phyloP scores from a whole-genome alignment of 805 yeast species.

The Hanseniaspora taiwanica region DNA sequence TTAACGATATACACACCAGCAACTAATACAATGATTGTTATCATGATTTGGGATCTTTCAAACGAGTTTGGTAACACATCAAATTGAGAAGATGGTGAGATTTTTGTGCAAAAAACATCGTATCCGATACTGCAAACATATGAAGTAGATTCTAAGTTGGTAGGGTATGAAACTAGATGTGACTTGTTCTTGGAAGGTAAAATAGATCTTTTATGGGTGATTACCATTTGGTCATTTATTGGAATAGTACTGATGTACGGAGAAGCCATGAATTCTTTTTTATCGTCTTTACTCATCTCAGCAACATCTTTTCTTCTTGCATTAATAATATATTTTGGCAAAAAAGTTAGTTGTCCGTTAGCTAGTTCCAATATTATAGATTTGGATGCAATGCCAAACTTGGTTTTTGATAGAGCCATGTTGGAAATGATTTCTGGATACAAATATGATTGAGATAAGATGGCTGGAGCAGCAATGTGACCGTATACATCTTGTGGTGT shows the following conservation, averaged over 20 bases:
- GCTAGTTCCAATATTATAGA: slow-evolving; percentile 46
- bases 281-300: slow-evolving; percentile 37
- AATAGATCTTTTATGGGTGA: slow-evolving; percentile 40
- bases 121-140: slow-evolving; percentile 50
- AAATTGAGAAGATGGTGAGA: slow-evolving; percentile 73
- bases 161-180: slow-evolving; percentile 34
- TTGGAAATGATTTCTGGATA: slow-evolving; percentile 45
- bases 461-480: slow-evolving; percentile 3
- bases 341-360: slow-evolving; percentile 46
- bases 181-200: slow-evolving; percentile 16
- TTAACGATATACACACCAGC: slow-evolving; percentile 34
- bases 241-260: slow-evolving; percentile 56
- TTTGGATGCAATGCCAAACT: slow-evolving; percentile 55
- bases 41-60: slow-evolving; percentile 47
- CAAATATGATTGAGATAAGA: slow-evolving; percentile 42
- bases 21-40: slow-evolving; percentile 43
- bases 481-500: background rate
- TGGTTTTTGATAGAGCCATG: slow-evolving; percentile 43
- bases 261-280: slow-evolving; percentile 41
- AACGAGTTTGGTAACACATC: slow-evolving; percentile 61
- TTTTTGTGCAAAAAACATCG: slow-evolving; percentile 67
- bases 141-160: slow-evolving; percentile 72
- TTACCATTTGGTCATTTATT: slow-evolving; percentile 32
- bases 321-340: slow-evolving; percentile 61
- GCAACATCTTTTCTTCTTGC: slow-evolving; percentile 55